Conservation (phyloP, 148 eudicot species). For the Agrostemma githago region DNA sequence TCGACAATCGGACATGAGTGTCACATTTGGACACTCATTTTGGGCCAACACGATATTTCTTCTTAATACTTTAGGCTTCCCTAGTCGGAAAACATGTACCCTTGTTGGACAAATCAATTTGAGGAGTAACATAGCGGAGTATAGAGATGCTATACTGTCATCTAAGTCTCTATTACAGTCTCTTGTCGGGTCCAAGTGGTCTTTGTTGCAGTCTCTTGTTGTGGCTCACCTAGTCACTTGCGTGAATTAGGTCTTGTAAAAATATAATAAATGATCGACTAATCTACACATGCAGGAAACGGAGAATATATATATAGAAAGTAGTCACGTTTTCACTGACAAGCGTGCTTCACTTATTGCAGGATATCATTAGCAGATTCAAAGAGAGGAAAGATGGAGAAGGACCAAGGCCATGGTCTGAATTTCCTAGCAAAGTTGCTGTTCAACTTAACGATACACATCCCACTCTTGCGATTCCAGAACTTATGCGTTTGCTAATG, state of each 20-base stretch:
- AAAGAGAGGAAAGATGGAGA: slow-evolving; percentile 72
- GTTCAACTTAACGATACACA: slow-evolving; percentile 98
- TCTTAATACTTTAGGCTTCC: neutral
- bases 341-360: slow-evolving; percentile 23
- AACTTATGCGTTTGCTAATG: slow-evolving; percentile 89
- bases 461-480: slow-evolving; percentile 96
- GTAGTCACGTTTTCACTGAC: neutral
- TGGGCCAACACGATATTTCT: neutral
- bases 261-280: neutral
- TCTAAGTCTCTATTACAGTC: neutral
- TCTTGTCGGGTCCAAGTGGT: neutral
- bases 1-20: neutral
- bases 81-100: neutral
- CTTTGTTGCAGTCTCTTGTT: neutral
- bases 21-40: neutral
- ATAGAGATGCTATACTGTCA: neutral
- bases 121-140: neutral
- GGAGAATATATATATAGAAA: neutral
- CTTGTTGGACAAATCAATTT: neutral
- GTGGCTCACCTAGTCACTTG: neutral
- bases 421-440: slow-evolving; percentile 90
- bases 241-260: neutral
- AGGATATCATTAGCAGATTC: slow-evolving; percentile 89
- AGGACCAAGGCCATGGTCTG: slow-evolving; percentile 58
- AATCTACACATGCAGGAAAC: neutral